Percentiles rank a stretch among this genome's conserved stretches.
These are phyloP conservation scores for Vitellaria paradoxa DNA, from an alignment of 179 eudicot species.

Conservation along the genomic window DNA sequence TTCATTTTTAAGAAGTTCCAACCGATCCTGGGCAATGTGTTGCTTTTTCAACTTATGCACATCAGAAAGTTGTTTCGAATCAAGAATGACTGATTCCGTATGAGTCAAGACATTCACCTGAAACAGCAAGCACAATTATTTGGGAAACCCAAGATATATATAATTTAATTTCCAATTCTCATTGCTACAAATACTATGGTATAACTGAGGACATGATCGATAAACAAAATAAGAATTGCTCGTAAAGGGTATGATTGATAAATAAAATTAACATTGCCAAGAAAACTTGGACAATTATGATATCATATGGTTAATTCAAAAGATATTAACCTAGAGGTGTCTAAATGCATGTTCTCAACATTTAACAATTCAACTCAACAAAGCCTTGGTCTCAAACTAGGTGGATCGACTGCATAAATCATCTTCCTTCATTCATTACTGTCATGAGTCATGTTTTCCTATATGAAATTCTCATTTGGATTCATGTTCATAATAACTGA, in stretches of 20 bases:
- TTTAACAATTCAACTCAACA: no score
- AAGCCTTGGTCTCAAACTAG: no score
- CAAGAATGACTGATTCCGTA: constrained; percentile 34
- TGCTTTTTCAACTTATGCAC: constrained; percentile 36
- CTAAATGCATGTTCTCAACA: no score
- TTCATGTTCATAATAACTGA: no score
- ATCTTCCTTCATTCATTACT: no score
- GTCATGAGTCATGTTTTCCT: no score
- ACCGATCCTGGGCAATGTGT: constrained; percentile 58
- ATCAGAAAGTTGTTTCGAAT: constrained; percentile 4
- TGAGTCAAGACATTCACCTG: constrained; percentile 72
- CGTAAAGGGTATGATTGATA: not conserved
- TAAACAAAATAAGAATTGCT: not conserved
- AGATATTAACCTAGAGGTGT: not conserved
- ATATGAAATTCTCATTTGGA: no score
- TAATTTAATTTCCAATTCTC: not conserved
- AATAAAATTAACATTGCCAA: not conserved
- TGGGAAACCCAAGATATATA: not conserved
- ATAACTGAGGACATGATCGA: no score
- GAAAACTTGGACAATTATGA: not conserved
- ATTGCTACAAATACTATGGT: no score
- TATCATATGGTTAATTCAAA: not conserved
- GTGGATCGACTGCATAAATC: no score
- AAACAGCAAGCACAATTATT: not conserved
- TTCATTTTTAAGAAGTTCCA: constrained; percentile 32